phyloP scores from a whole-genome alignment of 2,329 filamentous ascomycete species.

The Apiospora rasikravindrae region DNA sequence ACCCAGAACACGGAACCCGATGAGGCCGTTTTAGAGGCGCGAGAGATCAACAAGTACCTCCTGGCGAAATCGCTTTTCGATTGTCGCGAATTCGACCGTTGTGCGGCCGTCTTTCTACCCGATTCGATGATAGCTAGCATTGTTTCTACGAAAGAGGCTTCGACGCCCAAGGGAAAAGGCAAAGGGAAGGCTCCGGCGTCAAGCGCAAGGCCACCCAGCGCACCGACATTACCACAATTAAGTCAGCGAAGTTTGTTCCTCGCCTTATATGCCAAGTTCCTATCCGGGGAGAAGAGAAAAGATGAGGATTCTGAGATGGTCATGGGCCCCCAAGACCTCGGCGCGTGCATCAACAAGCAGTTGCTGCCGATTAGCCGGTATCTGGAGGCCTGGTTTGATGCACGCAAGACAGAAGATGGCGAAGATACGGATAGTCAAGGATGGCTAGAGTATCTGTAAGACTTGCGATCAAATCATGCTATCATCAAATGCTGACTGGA shows the following conservation, averaged over 20 bases:
- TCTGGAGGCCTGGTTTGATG: slow-evolving; percentile 80
- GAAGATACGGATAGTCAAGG: slow-evolving; percentile 73
- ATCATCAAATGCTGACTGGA: slow-evolving; percentile 25
- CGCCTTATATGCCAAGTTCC: slow-evolving; percentile 87
- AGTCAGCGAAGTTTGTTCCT: slow-evolving; percentile 95
- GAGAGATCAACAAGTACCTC: slow-evolving; percentile 82
- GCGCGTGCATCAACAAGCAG: slow-evolving; percentile 84
- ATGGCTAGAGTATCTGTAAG: slow-evolving; percentile 86
- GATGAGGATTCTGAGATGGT: slow-evolving; percentile 98
- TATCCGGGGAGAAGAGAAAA: slow-evolving; percentile 93
- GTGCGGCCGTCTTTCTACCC: slow-evolving; percentile 87
- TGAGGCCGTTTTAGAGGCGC: slow-evolving; percentile 77
- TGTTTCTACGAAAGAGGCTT: slow-evolving; percentile 53
- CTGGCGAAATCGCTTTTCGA: slow-evolving; percentile 95
- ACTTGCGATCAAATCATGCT: slow-evolving; percentile 14
- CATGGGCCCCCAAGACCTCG: slow-evolving; percentile 88
- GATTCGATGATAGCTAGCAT: slow-evolving; percentile 75
- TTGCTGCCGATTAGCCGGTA: slow-evolving; percentile 75
- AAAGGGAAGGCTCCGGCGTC: slow-evolving; percentile 64
- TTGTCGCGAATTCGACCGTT: slow-evolving; percentile 92
- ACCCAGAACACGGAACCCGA: slow-evolving; percentile 67
- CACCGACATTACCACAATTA: slow-evolving; percentile 56
- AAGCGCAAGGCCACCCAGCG: slow-evolving; percentile 28
- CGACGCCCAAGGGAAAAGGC: slow-evolving; percentile 51
- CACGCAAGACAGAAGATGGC: slow-evolving; percentile 64